These are phyloP conservation scores for Alternaria alternata DNA, from an alignment of 2,329 filamentous ascomycete genomes.

Conservation along the genomic window DNA sequence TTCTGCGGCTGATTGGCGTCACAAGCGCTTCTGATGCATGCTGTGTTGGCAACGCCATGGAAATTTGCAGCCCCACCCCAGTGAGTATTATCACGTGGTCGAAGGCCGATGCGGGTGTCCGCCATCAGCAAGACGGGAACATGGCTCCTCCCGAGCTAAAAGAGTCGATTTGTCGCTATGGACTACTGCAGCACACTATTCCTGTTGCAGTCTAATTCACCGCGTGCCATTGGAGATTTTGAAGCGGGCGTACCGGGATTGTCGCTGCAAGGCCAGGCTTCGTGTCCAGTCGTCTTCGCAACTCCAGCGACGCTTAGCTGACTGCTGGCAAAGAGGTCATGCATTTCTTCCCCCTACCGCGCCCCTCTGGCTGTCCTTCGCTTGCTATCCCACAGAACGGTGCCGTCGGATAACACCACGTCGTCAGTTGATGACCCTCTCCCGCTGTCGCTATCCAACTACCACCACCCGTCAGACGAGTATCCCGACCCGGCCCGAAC, in stretches of 20 bases:
- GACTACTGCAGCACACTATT: constrained; percentile 14
- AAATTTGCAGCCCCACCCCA: constrained; percentile 31
- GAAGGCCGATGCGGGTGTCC: no score
- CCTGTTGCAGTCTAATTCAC: constrained; percentile 18
- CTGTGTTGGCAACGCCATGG: constrained; percentile 45
- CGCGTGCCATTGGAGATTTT: constrained; percentile 28
- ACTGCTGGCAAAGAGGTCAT: constrained; percentile 46
- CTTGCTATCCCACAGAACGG: constrained; percentile 29
- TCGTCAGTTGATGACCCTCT: constrained; percentile 30
- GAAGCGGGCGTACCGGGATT: constrained; percentile 25
- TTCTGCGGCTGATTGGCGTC: constrained; percentile 39
- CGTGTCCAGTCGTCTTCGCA: constrained; percentile 44
- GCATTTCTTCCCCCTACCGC: constrained; percentile 42
- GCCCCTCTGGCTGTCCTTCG: constrained; percentile 40
- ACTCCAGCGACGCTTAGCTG: constrained; percentile 49
- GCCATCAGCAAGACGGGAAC: not conserved
- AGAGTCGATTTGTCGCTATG: not conserved
- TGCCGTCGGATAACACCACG: constrained; percentile 39
- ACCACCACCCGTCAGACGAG: constrained; percentile 34
- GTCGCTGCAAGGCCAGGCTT: constrained; percentile 38
- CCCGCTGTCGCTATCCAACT: constrained; percentile 33
- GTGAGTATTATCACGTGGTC: no score
- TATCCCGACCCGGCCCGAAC: constrained; percentile 36
- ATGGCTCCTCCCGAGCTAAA: not conserved
- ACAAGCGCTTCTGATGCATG: constrained; percentile 45